Conservation (phyloP, 805 yeast species). For the Candida boleticola region DNA sequence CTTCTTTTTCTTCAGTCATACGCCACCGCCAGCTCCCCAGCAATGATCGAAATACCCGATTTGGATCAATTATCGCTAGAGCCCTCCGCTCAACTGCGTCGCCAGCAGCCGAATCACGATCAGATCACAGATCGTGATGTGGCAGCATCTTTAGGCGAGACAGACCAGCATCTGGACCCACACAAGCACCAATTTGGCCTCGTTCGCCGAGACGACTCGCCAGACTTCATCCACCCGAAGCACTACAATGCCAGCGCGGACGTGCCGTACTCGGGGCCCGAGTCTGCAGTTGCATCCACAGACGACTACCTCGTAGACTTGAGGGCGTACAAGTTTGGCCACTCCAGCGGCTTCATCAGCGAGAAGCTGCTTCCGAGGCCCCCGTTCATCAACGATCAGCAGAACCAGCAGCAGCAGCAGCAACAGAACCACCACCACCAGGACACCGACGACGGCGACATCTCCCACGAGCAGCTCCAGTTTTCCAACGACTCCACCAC, state of each 20-base stretch:
- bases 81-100: slow-evolving; percentile 5
- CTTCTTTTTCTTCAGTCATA: too few relatives aligned
- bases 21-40: not conserved
- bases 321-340: slow-evolving; percentile 1
- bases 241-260: not conserved
- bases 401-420: not conserved
- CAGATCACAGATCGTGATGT: too few relatives aligned
- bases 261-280: slow-evolving; percentile 2
- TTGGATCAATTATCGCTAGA: slow-evolving; percentile 27
- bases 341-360: slow-evolving; percentile 1
- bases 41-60: slow-evolving; percentile 46
- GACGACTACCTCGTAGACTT: slow-evolving; percentile 1
- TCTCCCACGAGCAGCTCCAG: not conserved
- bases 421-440: not conserved
- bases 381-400: not conserved
- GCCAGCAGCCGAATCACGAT: not conserved
- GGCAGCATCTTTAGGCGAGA: too few relatives aligned
- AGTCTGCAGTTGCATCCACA: not conserved
- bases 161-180: slow-evolving; percentile 6
- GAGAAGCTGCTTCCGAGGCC: not conserved
- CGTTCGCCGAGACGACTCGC: slow-evolving; percentile 7
- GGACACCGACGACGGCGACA: not conserved
- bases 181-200: too few relatives aligned
- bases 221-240: slow-evolving; percentile 5
- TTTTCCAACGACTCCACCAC: not conserved